Conservation (phyloP, 139 green algal genomes). For the Zygnema cylindricum region DNA sequence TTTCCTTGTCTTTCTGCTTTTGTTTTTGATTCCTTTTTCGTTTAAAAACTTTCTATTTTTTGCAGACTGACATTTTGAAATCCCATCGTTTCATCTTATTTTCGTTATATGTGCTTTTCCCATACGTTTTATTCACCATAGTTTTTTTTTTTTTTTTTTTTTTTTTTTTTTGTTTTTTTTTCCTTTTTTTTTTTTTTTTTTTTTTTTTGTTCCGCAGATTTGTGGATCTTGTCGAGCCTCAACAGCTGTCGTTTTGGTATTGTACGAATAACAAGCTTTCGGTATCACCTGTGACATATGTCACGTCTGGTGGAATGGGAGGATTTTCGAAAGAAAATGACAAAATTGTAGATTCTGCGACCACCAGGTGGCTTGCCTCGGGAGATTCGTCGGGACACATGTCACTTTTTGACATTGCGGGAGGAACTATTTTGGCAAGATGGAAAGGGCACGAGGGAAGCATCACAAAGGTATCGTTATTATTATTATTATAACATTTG, state of each 20-base stretch:
- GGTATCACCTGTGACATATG: background rate
- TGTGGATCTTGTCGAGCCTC: background rate
- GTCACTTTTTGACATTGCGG: background rate
- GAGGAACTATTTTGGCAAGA: background rate
- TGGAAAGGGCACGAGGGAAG: background rate
- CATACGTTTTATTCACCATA: too few relatives aligned
- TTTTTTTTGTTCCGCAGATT: background rate
- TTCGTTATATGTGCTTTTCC: too few relatives aligned
- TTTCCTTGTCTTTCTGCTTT: too few relatives aligned
- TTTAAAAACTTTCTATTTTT: too few relatives aligned
- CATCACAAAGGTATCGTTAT: conserved; percentile 32
- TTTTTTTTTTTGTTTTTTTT: background rate
- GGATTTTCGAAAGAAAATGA: background rate
- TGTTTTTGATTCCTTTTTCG: too few relatives aligned
- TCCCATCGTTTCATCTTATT: too few relatives aligned
- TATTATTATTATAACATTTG: too few relatives aligned
- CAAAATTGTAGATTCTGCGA: too few relatives aligned
- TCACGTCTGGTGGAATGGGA: background rate
- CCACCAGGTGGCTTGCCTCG: background rate
- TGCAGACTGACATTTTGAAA: too few relatives aligned
- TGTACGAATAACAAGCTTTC: background rate
- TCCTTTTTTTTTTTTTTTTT: background rate
- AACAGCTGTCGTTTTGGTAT: background rate
- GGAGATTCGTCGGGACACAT: background rate
- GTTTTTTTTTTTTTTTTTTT: background rate